These are phyloP conservation scores for Saururus chinensis DNA, from an alignment of 164 flowering plant genomes.

Conservation along the genomic window DNA sequence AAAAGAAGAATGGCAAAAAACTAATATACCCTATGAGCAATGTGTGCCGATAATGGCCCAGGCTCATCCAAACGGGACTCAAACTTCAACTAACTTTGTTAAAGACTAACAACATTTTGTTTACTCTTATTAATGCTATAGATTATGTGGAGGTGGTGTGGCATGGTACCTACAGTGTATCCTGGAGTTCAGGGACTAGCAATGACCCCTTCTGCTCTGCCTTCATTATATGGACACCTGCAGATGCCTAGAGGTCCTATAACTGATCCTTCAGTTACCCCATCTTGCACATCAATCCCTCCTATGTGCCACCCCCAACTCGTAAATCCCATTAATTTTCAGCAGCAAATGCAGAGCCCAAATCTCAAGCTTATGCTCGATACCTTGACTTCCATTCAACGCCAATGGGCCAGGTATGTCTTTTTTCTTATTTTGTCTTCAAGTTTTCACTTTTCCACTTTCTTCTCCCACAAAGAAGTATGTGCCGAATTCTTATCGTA, in stretches of 20 bases:
- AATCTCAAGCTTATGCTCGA: conserved; percentile 30
- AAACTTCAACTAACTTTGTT: too few relatives aligned
- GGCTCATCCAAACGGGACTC: too few relatives aligned
- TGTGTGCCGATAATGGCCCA: too few relatives aligned
- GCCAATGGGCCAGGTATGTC: conserved; percentile 28
- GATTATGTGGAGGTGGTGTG: conserved; percentile 84
- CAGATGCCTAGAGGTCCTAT: conserved; percentile 35
- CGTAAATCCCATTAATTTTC: conserved; percentile 28
- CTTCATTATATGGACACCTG: conserved; percentile 28
- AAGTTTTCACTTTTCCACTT: not conserved
- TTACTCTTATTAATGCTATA: conserved; percentile 15
- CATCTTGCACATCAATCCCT: conserved; percentile 20
- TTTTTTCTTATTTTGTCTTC: too few relatives aligned
- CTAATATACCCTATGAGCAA: too few relatives aligned
- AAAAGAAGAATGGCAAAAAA: too few relatives aligned
- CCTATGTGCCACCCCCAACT: conserved; percentile 19
- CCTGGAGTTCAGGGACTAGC: conserved; percentile 74
- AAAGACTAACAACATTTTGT: too few relatives aligned
- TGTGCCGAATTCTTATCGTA: conserved; percentile 1
- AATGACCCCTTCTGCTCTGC: conserved; percentile 37
- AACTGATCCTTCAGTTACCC: conserved; percentile 27
- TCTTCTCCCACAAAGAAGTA: too few relatives aligned
- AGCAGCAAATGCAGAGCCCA: conserved; percentile 32
- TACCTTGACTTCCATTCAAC: conserved; percentile 38
- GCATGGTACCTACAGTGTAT: conserved; percentile 72